Base-by-base conservation (phyloP, 495 filamentous ascomycete species). In the Trypethelium eluteriae region DNA sequence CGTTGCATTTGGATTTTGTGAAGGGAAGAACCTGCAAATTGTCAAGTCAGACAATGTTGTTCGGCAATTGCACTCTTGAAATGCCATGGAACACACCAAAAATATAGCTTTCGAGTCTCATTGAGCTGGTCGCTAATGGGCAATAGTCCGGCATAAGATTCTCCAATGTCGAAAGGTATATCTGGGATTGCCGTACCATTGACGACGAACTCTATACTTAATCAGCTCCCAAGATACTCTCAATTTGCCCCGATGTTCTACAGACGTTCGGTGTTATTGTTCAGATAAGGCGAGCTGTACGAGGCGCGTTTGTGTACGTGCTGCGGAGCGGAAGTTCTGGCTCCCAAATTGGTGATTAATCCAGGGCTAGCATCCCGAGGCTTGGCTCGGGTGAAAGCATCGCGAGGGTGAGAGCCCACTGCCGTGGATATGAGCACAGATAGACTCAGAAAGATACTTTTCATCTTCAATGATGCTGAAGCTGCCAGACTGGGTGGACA, bases 141-240 rank as follows among this genome's bases (percentile, higher is more conserved):
- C 7, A 93, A 73, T 11, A 87, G 80, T 18, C 89, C 89, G 32
- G 89, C 85, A 69, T 92, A 92, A 0, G 83, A 87, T 73, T 92
- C 89, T 41, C 89, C 89, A 71, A 89, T 84, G 67, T 92, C 86
- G 66, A 90, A 92, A 66, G 84, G 76, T 2, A 92, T 87, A 25
- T 90, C 86, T 0, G 89, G 89, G 62, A 92, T 85, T 3, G 75
- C 79, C 2, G 79, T 81, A 6, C 88, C 88, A 71, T 91, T 83
- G 62, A 91, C 88, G 3, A 79, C 78, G 68, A 86, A 92, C 69
- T 81, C 80, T 83, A 32, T 0, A 36, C 3, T 41, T 12, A 25
- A 39, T 59, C 18, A 59, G 53, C 36, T 36, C 18, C 2, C 36
- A 36, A 32, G 36, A 36, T 9, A 59, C n/a, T 53, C 25, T 46